Conservation (phyloP, 768 basidiomycete species). For the Suillus brevipes region DNA sequence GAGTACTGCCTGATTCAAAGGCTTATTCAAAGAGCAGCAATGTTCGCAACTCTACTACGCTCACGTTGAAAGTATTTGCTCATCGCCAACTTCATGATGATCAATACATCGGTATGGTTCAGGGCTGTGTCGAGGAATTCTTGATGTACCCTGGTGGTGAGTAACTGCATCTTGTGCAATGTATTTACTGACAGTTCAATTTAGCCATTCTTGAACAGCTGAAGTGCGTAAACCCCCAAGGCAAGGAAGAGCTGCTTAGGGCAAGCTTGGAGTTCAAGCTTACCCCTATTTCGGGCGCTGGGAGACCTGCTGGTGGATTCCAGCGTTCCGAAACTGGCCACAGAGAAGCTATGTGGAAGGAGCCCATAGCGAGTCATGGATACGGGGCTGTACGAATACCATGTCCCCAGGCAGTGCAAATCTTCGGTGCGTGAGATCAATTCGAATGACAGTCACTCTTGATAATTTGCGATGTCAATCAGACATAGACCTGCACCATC, state of each 20-base stretch:
- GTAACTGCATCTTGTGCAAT: neutral
- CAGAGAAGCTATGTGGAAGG: neutral
- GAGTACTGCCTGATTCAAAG: neutral
- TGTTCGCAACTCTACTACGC: neutral
- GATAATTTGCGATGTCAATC: neutral
- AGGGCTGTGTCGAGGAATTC: neutral
- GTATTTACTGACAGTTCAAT: neutral
- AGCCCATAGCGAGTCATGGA: too few species aligned
- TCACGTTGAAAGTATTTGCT: conserved; percentile 7
- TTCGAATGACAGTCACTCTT: neutral
- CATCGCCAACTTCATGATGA: conserved; percentile 6
- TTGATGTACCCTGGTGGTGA: neutral
- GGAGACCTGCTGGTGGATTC: neutral
- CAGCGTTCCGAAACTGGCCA: neutral
- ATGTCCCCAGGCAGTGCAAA: neutral
- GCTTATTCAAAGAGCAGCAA: conserved; percentile 2
- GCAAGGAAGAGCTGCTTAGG: neutral
- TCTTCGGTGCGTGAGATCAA: neutral
- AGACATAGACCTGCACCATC: conserved; percentile 9
- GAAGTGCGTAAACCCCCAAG: neutral
- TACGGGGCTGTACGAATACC: too few species aligned
- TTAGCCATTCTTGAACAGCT: neutral
- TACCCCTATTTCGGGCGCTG: neutral
- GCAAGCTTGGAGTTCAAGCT: conserved; percentile 5
- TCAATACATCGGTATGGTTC: conserved; percentile 5